Conservation (phyloP, 2,329 filamentous ascomycete genomes). For the Aspergillus felis region DNA sequence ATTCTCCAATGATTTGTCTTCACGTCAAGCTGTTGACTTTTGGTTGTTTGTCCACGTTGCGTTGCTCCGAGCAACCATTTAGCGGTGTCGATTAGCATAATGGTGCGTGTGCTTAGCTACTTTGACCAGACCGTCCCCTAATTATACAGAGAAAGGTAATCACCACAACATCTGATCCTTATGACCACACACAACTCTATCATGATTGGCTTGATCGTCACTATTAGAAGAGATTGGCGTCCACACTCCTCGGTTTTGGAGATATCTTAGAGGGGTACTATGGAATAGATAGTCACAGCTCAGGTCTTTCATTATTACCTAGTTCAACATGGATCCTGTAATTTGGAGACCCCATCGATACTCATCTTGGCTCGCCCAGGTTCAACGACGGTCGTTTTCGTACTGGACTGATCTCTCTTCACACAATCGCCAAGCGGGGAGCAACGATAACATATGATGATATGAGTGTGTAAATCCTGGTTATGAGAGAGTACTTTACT, state of each 20-base stretch:
- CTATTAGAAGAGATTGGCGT: not conserved
- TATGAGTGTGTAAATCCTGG: not conserved
- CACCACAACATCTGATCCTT: not conserved
- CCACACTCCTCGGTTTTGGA: not conserved
- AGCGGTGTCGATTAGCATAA: conserved; percentile 14
- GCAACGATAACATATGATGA: not conserved
- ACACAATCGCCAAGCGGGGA: no score
- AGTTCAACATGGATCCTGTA: not conserved
- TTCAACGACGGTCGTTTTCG: not conserved
- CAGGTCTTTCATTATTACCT: not conserved
- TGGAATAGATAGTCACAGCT: not conserved
- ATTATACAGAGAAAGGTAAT: not conserved
- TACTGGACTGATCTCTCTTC: not conserved
- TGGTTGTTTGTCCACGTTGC: conserved; percentile 23
- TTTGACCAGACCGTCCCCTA: not conserved
- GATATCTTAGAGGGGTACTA: no score
- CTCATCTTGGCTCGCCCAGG: not conserved
- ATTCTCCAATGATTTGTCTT: conserved; percentile 6
- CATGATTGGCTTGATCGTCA: not conserved
- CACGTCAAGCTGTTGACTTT: conserved; percentile 21
- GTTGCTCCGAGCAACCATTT: conserved; percentile 34
- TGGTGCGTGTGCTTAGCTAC: conserved; percentile 8
- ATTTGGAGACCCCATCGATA: not conserved
- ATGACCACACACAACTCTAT: not conserved
- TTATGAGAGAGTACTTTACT: not conserved